Base-by-base conservation (phyloP, 345 rosid species). In the Punica granatum region DNA sequence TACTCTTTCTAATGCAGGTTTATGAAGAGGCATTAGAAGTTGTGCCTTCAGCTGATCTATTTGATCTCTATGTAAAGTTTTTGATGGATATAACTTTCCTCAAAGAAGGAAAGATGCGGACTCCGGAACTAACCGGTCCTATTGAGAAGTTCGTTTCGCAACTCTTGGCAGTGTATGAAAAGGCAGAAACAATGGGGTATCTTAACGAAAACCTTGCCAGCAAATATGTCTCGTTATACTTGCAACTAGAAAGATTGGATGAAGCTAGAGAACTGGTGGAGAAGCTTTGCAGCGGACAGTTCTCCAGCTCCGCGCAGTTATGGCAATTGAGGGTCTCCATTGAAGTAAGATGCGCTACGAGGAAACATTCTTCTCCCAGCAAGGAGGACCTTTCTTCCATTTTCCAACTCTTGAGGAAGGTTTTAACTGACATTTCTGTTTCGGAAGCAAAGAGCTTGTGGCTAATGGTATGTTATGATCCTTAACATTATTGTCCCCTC, bases 361-460 rank as follows among this genome's bases (percentile, higher is more conserved):
- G 13, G 41, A 70, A 72, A 68, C 63, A 78, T 48, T 41, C 70
- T 35, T 42, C 76, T 58, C 71, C 80, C 44, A 85, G 71, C 54
- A 79, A 85, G 41, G 80, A 70, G 75, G 94, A 89, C 41, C 51
- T 83, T 72, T 74, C 34, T 18, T 73, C 84, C 41, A 51, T 76
- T 30, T 86, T 91, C 72, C 83, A 72, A 67, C 88, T 91, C 60
- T 67, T 89, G 42, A 73, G 70, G 66, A 76, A 73, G 26, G 81
- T 78, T 66, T 73, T 91, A 78, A 73, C 68, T 6, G 88, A 79
- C 73, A 78, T 75, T 67, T 59, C 90, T 12, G 58, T 83, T 49
- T 69, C 86, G 23, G 83, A 88, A 79, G 85, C 97, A 54, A 92
- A 85, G 77, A 79, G 82, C 79, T 75, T 91, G 79, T 94, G 99